Percentiles rank a stretch among this genome's conserved stretches.
These are phyloP conservation scores for Aschersonia sp. DNA, from an alignment of 2,329 filamentous ascomycete species.

Conservation along the genomic window DNA sequence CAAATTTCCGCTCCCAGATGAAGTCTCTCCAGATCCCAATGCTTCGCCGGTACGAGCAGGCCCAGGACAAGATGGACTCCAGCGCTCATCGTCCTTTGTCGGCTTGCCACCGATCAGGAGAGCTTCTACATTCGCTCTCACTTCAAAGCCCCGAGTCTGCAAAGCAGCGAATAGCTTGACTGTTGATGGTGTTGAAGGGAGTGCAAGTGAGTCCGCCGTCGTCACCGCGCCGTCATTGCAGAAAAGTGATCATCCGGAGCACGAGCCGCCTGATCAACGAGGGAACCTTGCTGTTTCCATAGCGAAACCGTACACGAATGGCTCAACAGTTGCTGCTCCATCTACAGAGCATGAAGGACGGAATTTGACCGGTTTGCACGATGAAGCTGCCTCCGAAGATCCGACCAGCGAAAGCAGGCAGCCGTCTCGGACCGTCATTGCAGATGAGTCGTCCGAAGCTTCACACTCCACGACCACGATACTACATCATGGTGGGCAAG, in stretches of 20 bases:
- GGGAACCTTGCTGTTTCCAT: too few relatives aligned
- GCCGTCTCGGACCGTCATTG: background rate
- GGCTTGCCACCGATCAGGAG: conserved; percentile 44
- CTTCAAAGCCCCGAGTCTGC: conserved; percentile 12
- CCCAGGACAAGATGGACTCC: conserved; percentile 13
- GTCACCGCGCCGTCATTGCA: background rate
- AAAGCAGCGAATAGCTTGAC: conserved; percentile 18
- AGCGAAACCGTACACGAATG: too few relatives aligned
- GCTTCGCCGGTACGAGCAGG: conserved; percentile 6
- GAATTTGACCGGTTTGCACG: too few relatives aligned
- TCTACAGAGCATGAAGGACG: too few relatives aligned
- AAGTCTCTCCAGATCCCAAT: conserved; percentile 3
- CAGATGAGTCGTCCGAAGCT: background rate
- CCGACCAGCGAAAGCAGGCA: too few relatives aligned
- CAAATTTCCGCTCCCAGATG: background rate
- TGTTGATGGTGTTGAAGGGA: conserved; percentile 18
- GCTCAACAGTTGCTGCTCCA: too few relatives aligned
- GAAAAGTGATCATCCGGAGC: background rate
- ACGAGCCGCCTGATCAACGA: too few relatives aligned
- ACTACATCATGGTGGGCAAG: background rate
- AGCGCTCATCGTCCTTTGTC: conserved; percentile 35
- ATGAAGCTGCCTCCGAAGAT: too few relatives aligned
- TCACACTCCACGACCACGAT: background rate
- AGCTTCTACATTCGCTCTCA: conserved; percentile 39
- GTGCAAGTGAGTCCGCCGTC: background rate